phyloP scores from a whole-genome alignment of 495 filamentous ascomycete genomes.

The Tuber melanosporum region DNA sequence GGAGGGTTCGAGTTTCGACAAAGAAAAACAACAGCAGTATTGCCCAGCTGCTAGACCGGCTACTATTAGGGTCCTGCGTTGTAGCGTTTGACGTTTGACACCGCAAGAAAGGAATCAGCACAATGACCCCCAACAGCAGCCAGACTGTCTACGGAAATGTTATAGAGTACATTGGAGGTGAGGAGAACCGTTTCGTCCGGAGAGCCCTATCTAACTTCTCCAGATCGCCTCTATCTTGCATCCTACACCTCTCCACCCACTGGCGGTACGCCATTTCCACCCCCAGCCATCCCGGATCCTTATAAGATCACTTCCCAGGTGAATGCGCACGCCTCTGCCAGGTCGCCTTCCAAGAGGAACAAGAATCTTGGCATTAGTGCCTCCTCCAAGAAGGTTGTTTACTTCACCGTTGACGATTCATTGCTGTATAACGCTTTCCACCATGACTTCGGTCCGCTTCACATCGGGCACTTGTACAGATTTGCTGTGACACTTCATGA shows the following conservation, averaged over 20 bases:
- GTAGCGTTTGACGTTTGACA: slow-evolving; percentile 16
- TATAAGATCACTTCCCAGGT: slow-evolving; percentile 68
- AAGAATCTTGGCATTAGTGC: slow-evolving; percentile 41
- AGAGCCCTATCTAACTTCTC: background rate
- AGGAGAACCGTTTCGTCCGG: slow-evolving; percentile 5
- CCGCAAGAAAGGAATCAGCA: slow-evolving; percentile 5
- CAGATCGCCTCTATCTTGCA: slow-evolving; percentile 85
- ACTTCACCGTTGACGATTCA: slow-evolving; percentile 90
- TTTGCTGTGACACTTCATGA: slow-evolving; percentile 94
- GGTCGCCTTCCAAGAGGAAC: slow-evolving; percentile 70
- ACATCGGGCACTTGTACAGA: slow-evolving; percentile 93
- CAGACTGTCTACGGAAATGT: slow-evolving; percentile 55
- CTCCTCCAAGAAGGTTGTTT: slow-evolving; percentile 59
- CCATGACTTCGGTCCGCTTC: slow-evolving; percentile 93
- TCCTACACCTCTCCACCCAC: slow-evolving; percentile 79
- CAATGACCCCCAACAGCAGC: slow-evolving; percentile 36
- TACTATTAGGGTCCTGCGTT: slow-evolving; percentile 26
- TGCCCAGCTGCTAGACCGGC: background rate
- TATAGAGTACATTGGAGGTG: slow-evolving; percentile 74
- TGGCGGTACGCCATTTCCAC: slow-evolving; percentile 79
- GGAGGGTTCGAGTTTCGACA: background rate
- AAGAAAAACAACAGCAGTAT: background rate
- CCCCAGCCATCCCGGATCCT: slow-evolving; percentile 53
- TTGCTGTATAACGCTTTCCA: slow-evolving; percentile 97
- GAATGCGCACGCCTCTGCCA: slow-evolving; percentile 50